Percentiles rank a stretch among this genome's conserved stretches.
Conservation (phyloP, 108 stramenopile genomes). For the Nannochloropsis oceanica region DNA sequence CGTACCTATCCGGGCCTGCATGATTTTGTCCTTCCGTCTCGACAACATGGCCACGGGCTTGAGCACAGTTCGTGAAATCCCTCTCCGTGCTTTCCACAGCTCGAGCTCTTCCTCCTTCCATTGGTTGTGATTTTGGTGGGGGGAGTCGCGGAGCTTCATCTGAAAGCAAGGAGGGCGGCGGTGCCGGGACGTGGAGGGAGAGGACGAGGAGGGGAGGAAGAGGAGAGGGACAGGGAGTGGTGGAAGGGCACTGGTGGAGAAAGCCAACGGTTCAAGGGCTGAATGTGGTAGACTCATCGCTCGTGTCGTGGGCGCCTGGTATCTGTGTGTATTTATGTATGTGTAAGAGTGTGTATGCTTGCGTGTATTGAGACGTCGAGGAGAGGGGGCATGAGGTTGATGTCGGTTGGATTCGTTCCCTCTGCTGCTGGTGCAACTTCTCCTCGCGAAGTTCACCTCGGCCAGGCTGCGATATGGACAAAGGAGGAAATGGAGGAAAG, state of each 20-base stretch:
- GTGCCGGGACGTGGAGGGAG: not conserved
- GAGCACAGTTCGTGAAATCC: not conserved
- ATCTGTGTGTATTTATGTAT: too few relatives aligned
- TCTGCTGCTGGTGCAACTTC: too few relatives aligned
- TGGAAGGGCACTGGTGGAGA: not conserved
- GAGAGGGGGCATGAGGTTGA: too few relatives aligned
- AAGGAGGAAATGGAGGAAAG: too few relatives aligned
- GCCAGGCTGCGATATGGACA: too few relatives aligned
- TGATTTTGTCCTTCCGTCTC: not conserved
- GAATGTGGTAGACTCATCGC: too few relatives aligned
- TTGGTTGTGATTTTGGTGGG: not conserved
- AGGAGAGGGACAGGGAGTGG: not conserved
- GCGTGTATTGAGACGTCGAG: too few relatives aligned
- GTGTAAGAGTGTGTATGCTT: too few relatives aligned
- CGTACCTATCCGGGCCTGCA: not conserved
- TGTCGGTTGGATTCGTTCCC: too few relatives aligned
- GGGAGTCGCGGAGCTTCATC: not conserved
- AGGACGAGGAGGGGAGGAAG: not conserved
- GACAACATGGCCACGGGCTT: not conserved
- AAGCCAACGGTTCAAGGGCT: too few relatives aligned
- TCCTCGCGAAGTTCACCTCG: too few relatives aligned
- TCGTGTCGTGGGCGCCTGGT: too few relatives aligned
- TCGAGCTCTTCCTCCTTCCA: not conserved
- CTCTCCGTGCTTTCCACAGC: not conserved
- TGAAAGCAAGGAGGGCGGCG: not conserved